These are phyloP conservation scores for Botryosphaeria dothidea DNA, from an alignment of 2,329 filamentous ascomycete genomes.

Conservation along the genomic window DNA sequence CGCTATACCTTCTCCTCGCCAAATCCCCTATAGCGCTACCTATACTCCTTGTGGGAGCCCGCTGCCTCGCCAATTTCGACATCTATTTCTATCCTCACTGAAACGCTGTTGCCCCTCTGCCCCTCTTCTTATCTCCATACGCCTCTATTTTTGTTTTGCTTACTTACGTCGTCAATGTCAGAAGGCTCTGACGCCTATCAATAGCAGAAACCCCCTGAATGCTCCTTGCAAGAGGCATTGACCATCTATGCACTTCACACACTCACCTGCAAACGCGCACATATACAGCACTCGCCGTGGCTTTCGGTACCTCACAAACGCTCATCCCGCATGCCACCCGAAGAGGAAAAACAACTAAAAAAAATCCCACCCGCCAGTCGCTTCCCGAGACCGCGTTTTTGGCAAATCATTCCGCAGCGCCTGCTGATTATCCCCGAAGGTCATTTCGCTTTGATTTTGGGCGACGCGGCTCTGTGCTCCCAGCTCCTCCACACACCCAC, in stretches of 20 bases:
- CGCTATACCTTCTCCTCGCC: neutral
- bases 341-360: neutral
- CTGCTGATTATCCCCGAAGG: neutral
- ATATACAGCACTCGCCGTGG: neutral
- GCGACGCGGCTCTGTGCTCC: conserved; percentile 1
- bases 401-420: neutral
- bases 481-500: neutral
- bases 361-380: neutral
- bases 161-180: neutral
- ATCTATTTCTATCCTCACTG: neutral
- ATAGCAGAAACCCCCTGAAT: neutral
- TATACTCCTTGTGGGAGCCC: neutral
- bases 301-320: neutral
- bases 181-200: neutral
- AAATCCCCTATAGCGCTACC: neutral
- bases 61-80: neutral
- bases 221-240: neutral
- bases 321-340: neutral
- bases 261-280: neutral
- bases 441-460: conserved; percentile 10
- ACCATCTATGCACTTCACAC: neutral
- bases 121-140: neutral
- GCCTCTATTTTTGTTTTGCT: neutral
- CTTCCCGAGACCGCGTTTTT: neutral
- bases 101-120: neutral